Evolutionary conservation across 163 green algal genomes (phyloP).

Genomic region (Scenedesmus sp.): DNA sequence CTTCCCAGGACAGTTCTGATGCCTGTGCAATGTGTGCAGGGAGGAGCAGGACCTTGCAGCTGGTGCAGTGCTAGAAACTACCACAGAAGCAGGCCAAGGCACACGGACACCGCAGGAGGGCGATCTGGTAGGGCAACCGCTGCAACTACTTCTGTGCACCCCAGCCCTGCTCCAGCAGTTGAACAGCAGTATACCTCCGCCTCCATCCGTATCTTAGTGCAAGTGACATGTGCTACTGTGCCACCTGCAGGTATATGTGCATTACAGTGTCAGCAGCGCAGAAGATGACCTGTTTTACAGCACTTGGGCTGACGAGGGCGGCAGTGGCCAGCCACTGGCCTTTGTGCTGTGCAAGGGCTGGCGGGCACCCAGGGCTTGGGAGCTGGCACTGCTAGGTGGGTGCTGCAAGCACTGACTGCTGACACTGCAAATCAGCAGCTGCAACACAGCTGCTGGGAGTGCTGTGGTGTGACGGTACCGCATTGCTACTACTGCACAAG

Average conservation of each 20-base stretch:
- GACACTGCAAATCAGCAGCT: not conserved
- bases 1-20: not conserved
- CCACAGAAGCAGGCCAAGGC: constrained; percentile 63
- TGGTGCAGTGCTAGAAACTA: constrained; percentile 75
- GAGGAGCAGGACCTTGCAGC: constrained; percentile 76
- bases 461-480: not conserved
- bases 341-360: constrained; percentile 78
- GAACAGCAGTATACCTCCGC: too few species aligned
- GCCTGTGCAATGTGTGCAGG: constrained; percentile 54
- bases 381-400: constrained; percentile 72
- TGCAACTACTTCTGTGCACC: not conserved
- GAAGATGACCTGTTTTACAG: constrained; percentile 68
- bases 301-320: constrained; percentile 70
- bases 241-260: constrained; percentile 76
- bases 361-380: constrained; percentile 74
- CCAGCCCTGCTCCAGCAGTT: too few species aligned
- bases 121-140: constrained; percentile 58
- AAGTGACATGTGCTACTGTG: not conserved
- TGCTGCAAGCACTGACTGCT: not conserved
- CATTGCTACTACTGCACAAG: not conserved
- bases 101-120: constrained; percentile 54
- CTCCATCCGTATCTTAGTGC: too few species aligned
- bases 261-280: constrained; percentile 62
- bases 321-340: constrained; percentile 67
- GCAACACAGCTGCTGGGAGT: not conserved